Base-by-base conservation (phyloP, 2,329 filamentous ascomycete genomes). In the Chaetomium sp. region DNA sequence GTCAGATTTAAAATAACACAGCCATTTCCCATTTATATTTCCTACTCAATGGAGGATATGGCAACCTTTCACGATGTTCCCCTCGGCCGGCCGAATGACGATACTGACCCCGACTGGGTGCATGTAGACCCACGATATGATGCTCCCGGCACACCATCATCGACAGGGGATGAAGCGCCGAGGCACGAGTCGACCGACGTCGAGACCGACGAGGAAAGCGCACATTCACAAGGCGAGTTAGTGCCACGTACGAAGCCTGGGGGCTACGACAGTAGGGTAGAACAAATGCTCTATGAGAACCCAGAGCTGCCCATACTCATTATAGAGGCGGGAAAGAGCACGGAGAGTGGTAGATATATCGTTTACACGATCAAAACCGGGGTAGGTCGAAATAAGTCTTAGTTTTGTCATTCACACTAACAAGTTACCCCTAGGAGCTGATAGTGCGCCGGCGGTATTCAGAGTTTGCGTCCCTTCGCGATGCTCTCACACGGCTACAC, bases 311-410 rank as follows among this genome's bases (percentile, higher is more conserved):
- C 90, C 58, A 95, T 99, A 62, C 72, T 95, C 58, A 99, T 99
- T 64, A 92, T 88, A 1, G 89, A 96, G 68, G 94, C 95, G 3
- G 94, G 94, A 57, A 99, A 99, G 81, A 96, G 92, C 71, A 75
- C 86, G 59, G 92, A 97, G 71, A 91, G 88, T 54, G 91, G 91
- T 12, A 87, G 89, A 73, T 96, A 89, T 68, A 99, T 99, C 66
- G 91, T 95, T 38, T 99, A 99, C 72, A 96, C 92, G 9, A 97
- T 99, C 67, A 83, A 89, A 62, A 97, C 94, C 42, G 92, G 91
- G 49, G 91, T 96, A 85, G 60, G 81, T 61, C 59, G 36, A 52
- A 57, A 56, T 49, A 2, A 3, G 34, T 41, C 9, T 36, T 10
- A 10, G 11, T 33, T 6, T 37, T 45, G 36, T 32, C 11, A 38